Evolutionary conservation across 768 basidiomycete species (phyloP).

Genomic region (Calvatia gigantea): DNA sequence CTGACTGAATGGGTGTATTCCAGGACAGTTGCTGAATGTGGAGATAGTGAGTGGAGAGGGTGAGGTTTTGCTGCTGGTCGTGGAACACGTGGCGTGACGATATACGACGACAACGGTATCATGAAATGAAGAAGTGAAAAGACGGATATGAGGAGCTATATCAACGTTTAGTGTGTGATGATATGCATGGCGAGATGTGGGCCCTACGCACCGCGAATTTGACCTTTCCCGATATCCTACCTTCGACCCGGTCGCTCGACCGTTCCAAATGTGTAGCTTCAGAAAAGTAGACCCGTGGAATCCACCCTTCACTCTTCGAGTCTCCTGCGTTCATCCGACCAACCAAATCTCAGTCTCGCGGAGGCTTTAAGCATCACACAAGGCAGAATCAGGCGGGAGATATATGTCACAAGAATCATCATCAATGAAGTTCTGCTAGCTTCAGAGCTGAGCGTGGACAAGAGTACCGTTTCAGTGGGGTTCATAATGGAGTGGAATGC

Average conservation of each 20-base stretch:
- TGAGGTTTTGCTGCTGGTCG: not conserved
- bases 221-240: not conserved
- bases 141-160: conserved; percentile 27
- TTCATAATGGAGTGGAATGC: conserved; percentile 14
- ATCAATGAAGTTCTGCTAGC: no score
- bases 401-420: no score
- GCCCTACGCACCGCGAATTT: conserved; percentile 2
- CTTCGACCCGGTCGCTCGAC: conserved; percentile 22
- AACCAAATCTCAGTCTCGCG: conserved; percentile 19
- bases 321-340: conserved; percentile 1
- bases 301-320: conserved; percentile 4
- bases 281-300: conserved; percentile 19
- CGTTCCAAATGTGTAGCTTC: conserved; percentile 27
- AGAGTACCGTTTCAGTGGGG: not conserved
- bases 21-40: not conserved
- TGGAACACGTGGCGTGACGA: conserved; percentile 7
- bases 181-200: conserved; percentile 8
- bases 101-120: not conserved
- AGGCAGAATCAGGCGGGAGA: conserved; percentile 12
- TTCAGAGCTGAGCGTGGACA: no score
- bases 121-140: not conserved
- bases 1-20: not conserved
- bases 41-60: not conserved
- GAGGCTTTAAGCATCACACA: conserved; percentile 23
- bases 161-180: not conserved